A percentile compares a stretch with the other conserved stretches of the same genome.
These are phyloP conservation scores for Aciculoconidium aculeatum DNA, from an alignment of 805 yeast genomes.

Conservation along the genomic window DNA sequence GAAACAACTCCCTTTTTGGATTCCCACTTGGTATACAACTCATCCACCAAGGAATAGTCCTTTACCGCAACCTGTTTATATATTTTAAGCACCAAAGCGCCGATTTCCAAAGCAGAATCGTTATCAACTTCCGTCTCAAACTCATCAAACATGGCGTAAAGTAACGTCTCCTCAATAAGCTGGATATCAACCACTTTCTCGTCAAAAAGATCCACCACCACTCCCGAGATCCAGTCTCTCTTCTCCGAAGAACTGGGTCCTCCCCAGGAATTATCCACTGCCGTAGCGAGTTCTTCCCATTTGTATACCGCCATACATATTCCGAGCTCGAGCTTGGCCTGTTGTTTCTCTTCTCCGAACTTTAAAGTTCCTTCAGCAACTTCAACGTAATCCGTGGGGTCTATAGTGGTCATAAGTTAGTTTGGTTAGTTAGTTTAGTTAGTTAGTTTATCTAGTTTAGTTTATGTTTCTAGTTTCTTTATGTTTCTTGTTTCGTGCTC, in stretches of 20 bases:
- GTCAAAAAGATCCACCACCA: constrained; percentile 72
- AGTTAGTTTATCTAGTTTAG: too few relatives aligned
- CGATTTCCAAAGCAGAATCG: constrained; percentile 75
- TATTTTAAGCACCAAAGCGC: constrained; percentile 55
- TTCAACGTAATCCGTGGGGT: constrained; percentile 50
- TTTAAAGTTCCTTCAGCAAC: constrained; percentile 40
- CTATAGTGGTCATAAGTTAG: constrained; percentile 28
- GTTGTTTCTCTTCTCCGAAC: constrained; percentile 58
- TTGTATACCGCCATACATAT: constrained; percentile 83
- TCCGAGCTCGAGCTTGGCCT: constrained; percentile 86
- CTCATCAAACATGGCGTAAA: constrained; percentile 92
- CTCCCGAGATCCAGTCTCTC: constrained; percentile 89
- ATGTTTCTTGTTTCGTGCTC: too few relatives aligned
- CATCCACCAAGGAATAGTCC: constrained; percentile 53
- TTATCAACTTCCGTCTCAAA: constrained; percentile 87
- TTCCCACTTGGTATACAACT: constrained; percentile 53
- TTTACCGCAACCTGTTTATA: constrained; percentile 58
- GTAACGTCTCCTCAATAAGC: constrained; percentile 76
- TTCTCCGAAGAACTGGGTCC: constrained; percentile 88
- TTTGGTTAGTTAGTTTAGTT: too few relatives aligned
- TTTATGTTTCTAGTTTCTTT: too few relatives aligned
- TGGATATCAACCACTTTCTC: constrained; percentile 66
- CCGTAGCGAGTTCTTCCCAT: constrained; percentile 86
- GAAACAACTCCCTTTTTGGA: constrained; percentile 39
- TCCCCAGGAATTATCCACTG: constrained; percentile 93